A percentile compares a stretch with the other conserved stretches of the same genome.
Conservation (phyloP, 441 rosid genomes). For the Syzygium malaccense region DNA sequence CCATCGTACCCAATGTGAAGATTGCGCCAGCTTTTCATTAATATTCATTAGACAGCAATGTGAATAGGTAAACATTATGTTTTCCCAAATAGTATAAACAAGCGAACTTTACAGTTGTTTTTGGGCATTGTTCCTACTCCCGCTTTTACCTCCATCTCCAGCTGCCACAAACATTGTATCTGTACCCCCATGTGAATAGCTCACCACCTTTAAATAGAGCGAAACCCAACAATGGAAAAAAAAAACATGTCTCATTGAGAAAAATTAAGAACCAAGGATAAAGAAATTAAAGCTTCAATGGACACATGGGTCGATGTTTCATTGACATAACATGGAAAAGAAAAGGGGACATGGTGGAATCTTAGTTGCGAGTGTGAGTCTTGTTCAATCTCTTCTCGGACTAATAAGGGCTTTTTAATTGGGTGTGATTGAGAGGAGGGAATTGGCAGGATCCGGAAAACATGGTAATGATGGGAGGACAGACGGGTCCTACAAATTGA, state of each 20-base stretch:
- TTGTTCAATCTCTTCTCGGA: not conserved
- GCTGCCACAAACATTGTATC: not conserved
- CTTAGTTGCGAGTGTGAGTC: not conserved
- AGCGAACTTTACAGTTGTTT: not conserved
- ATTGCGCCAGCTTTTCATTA: not conserved
- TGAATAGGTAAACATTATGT: not conserved
- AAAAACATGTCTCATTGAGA: not conserved
- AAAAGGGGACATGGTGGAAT: not conserved
- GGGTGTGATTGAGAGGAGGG: not conserved
- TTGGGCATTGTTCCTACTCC: not conserved
- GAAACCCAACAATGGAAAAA: not conserved
- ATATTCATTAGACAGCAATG: not conserved
- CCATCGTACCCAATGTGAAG: not conserved
- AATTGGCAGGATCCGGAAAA: constrained; percentile 59
- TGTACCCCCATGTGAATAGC: not conserved
- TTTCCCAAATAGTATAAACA: not conserved
- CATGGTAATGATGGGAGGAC: constrained; percentile 29
- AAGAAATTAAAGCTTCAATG: not conserved
- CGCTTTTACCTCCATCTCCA: not conserved
- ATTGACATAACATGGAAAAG: not conserved
- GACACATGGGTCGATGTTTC: not conserved
- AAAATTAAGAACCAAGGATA: not conserved
- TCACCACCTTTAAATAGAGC: not conserved
- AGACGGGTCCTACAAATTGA: constrained; percentile 20
- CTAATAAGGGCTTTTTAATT: constrained; percentile 14